Evolutionary conservation across 495 filamentous ascomycete species (phyloP), one percentile per base, ranked within the genome.

Genomic region (Evernia prunastri): DNA sequence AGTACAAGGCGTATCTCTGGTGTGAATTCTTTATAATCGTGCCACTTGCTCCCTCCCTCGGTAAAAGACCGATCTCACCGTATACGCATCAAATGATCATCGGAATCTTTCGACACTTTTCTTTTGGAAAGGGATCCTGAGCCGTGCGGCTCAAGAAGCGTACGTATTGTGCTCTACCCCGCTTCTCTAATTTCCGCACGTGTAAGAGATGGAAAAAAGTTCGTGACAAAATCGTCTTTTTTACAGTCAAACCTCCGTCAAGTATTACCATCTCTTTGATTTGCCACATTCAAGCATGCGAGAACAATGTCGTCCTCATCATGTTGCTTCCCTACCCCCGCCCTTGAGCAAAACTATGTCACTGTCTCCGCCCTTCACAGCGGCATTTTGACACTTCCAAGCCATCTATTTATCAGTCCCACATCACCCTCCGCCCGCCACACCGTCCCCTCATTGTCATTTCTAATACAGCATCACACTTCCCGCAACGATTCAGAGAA

Each of bases 371-470:
- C 39, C n/a, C 39, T 59, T 23, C n/a, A 59, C 36, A 42, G 36
- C 39, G 36, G 58, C 27, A 39, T 17, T 13, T 42, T 59, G 36
- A 59, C 58, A 6, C 36, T 59, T 5, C 37, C 58, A 17, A 39
- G 42, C 18, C 58, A 59, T 39, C 31, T 37, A 12, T 39, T 59
- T 23, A 42, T 42, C n/a, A 29, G 23, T 42, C 35, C 36, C 10
- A 39, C n/a, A n/a, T 37, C 39, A 31, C 25, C 39, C 9, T 27
- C 36, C 6, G 37, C 42, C 23, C 23, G 35, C 15, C 15, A 31
- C 23, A 59, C 58, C 25, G 37, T 59, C 25, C 37, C 58, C 36
- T 59, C 39, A 17, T 9, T 59, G 10, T 43, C 58, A 15, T 59
- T 59, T 39, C 58, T 45, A 23, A 59, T 59, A 37, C 18, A 59